Base-by-base conservation (phyloP, 306 rosid genomes). In the Vicia villosa region DNA sequence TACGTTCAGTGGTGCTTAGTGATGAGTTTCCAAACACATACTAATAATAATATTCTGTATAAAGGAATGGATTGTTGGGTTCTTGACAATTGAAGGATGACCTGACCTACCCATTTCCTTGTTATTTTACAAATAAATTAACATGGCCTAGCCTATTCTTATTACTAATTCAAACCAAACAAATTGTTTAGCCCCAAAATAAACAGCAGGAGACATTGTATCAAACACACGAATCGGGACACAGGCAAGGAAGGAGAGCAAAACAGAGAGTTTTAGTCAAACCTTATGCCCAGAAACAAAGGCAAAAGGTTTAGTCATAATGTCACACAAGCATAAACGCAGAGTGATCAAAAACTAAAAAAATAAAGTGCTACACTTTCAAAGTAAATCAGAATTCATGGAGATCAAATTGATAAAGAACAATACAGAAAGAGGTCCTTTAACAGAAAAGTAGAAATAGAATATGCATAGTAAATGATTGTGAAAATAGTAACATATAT, bases 91-190 rank as follows among this genome's bases (percentile, higher is more conserved):
- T 6, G 38, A 34, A 34, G 38, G 10, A 7, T 32, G 37, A 32
- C 37, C 8, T 32, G 37, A 32, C 37, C 37, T 32, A 32, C 37
- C 37, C 37, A 32, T 6, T 32, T 34, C 38, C 38, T 34, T 34
- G 38, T 15, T 36, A 67, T 30, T 32, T 32, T 12, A 67, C 47
- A 50, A 4, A 16, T 11, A 49, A 37, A 19, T 17, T 34, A 19
- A 4, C 45, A 51, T 36, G 47, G 20, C 22, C 22, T 68, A 20
- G 15, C 21, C 15, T 13, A 36, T 21, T 37, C 24, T n/a, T n/a
- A n/a, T n/a, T n/a, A n/a, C n/a, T 68, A 20, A 36, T 36, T 52
- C 37, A 21, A 37, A 68, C 63, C 20, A 68, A 2, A 52, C 7
- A 36, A 68, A 68, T 21, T 8, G 2, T 13, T 61, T 42, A 42